Base-by-base conservation (phyloP, 2,329 filamentous ascomycete genomes). In the Colletotrichum sp. region DNA sequence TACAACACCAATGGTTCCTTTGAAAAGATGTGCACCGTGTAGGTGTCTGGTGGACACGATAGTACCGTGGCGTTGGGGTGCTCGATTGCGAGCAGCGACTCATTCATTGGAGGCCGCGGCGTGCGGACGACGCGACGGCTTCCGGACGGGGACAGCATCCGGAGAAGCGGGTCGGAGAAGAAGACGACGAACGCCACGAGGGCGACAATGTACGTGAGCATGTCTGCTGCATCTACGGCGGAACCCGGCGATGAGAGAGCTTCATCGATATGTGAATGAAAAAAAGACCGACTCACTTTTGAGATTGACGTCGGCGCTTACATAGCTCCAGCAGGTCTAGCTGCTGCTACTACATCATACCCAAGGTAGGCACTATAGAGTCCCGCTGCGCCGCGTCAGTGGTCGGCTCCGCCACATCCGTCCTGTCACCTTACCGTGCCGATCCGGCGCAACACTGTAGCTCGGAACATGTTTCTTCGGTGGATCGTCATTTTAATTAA, bases 1-100 rank as follows among this genome's bases (percentile, higher is more conserved):
- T 91, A 91, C 6, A 91, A 79, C 4, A 91, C 88, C 49, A 91
- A 80, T 25, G 90, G 90, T 71, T 87, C 87, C 70, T 87, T 85
- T 61, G 85, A 89, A 72, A 88, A 80, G 29, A 91, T 84, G 71
- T 89, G 87, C 57, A 89, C 85, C 2, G 83, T 82, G 79, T 90
- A 90, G 3, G 83, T 78, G 74, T 89, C 85, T 2, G 82, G 79
- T 0, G 81, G 79, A 70, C 88, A 90, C 11, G 79, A 80, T 68
- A 80, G 79, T 30, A 78, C 78, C 25, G 84, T 85, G 66, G 83
- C 83, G 78, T 86, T 85, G 55, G 81, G 78, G 8, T 72, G 73
- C 67, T 90, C 88, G 62, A 90, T 81, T 25, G 89, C 89, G 68
- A 91, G 82, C 44, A 90, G 84, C 64, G 88, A 88, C 80, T 89